phyloP scores from a whole-genome alignment of 2,329 filamentous ascomycete genomes.

The Huntiella moniliformis region DNA sequence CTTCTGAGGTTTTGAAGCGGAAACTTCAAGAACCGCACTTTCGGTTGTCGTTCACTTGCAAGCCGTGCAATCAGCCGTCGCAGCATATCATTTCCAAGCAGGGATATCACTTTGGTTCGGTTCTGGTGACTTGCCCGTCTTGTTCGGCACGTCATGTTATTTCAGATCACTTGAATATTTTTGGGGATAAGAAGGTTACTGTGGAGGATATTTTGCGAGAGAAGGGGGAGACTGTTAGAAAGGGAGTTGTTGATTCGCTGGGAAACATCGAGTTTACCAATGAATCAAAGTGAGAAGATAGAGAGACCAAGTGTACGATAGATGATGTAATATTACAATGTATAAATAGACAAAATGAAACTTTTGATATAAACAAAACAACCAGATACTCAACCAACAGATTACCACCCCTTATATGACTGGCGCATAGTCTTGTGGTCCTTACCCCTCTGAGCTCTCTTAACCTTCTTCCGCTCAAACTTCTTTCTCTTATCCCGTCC shows the following conservation, averaged over 20 bases:
- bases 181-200: constrained; percentile 50
- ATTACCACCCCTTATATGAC: constrained; percentile 38
- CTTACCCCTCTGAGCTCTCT: constrained; percentile 57
- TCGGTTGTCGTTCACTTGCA: constrained; percentile 81
- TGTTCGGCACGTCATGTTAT: constrained; percentile 85
- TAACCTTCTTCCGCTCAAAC: constrained; percentile 66
- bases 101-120: constrained; percentile 79
- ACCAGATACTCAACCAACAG: constrained; percentile 16
- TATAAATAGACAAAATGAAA: neutral
- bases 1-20: constrained; percentile 17
- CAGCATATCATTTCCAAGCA: constrained; percentile 79
- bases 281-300: constrained; percentile 1
- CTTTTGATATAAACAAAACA: neutral
- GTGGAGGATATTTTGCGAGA: constrained; percentile 62
- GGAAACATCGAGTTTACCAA: constrained; percentile 91
- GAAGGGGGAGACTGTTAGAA: constrained; percentile 55
- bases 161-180: constrained; percentile 67
- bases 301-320: constrained; percentile 2
- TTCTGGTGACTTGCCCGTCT: constrained; percentile 69
- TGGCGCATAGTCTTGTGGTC: constrained; percentile 55
- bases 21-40: constrained; percentile 46
- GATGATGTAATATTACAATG: neutral
- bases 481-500: constrained; percentile 66
- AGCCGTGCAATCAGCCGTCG: constrained; percentile 63
- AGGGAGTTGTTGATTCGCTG: constrained; percentile 50